Evolutionary conservation across 2,329 filamentous ascomycete genomes (phyloP).

Genomic region (Emericellopsis cladophorae): DNA sequence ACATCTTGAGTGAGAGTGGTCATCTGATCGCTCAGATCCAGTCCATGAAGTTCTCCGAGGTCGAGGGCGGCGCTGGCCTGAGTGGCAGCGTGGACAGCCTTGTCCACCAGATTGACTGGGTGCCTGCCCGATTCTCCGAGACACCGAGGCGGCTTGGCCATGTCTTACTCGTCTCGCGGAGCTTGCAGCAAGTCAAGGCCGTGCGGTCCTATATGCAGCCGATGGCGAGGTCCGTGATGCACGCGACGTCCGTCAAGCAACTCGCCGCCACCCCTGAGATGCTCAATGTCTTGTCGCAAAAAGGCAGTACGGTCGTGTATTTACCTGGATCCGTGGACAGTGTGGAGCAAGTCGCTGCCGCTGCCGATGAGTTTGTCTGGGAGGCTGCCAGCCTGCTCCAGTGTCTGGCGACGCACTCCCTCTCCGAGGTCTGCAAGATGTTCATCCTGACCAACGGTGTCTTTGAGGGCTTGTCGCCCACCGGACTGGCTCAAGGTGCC

Average conservation of each 20-base stretch:
- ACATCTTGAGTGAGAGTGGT: conserved; percentile 1
- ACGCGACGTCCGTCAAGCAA: background rate
- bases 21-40: conserved; percentile 1
- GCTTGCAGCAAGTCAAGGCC: background rate
- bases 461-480: background rate
- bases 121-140: conserved; percentile 1
- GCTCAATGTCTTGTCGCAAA: background rate
- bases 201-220: background rate
- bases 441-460: background rate
- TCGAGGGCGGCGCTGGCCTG: conserved; percentile 1
- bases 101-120: conserved; percentile 5
- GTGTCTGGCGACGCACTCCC: background rate
- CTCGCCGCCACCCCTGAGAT: background rate
- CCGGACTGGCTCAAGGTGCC: background rate
- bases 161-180: background rate
- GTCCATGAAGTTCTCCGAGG: conserved; percentile 3
- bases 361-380: background rate
- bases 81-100: conserved; percentile 3
- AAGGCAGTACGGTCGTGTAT: background rate
- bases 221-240: background rate
- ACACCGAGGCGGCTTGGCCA: background rate
- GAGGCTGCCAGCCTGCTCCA: background rate
- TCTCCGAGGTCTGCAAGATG: background rate
- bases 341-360: background rate
- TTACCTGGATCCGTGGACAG: background rate